Percentiles rank a stretch among this genome's conserved stretches.
These are phyloP conservation scores for Aspergillus ruber DNA, from an alignment of 2,329 filamentous ascomycete species.

Conservation along the genomic window DNA sequence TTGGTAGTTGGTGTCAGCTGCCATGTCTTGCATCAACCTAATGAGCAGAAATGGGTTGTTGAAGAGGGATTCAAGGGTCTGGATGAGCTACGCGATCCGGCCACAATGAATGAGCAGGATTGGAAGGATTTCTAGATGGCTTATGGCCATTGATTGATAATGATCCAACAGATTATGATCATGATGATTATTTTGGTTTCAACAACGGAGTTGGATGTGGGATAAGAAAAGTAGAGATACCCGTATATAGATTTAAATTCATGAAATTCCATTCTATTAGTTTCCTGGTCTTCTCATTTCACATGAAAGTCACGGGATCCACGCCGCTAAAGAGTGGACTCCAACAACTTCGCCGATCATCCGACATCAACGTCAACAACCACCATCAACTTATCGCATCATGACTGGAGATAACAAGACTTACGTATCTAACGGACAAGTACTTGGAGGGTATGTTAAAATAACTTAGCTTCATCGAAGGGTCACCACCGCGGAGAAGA, in stretches of 20 bases:
- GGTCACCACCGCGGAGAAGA: background rate
- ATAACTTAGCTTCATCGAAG: background rate
- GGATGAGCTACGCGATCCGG: slow-evolving; percentile 44
- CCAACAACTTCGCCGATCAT: background rate
- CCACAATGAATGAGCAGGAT: slow-evolving; percentile 6
- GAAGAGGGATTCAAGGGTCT: slow-evolving; percentile 80
- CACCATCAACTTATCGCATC: slow-evolving; percentile 6
- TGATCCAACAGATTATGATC: background rate
- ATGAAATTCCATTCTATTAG: background rate
- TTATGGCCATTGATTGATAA: slow-evolving; percentile 5
- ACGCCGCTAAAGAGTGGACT: background rate
- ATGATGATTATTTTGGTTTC: background rate
- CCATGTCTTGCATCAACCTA: slow-evolving; percentile 61
- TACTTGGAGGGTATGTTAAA: slow-evolving; percentile 27
- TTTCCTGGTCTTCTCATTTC: background rate
- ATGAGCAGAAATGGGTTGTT: slow-evolving; percentile 66
- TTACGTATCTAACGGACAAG: slow-evolving; percentile 37
- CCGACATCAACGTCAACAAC: slow-evolving; percentile 4
- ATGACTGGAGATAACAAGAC: slow-evolving; percentile 29
- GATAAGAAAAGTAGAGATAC: slow-evolving; percentile 7
- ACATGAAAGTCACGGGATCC: slow-evolving; percentile 5
- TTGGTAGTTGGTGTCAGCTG: slow-evolving; percentile 81
- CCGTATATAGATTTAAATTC: slow-evolving; percentile 4
- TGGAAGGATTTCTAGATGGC: slow-evolving; percentile 8
- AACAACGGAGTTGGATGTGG: slow-evolving; percentile 3